Evolutionary conservation across 2,329 filamentous ascomycete genomes (phyloP).

Genomic region (Paraphoma sp.): DNA sequence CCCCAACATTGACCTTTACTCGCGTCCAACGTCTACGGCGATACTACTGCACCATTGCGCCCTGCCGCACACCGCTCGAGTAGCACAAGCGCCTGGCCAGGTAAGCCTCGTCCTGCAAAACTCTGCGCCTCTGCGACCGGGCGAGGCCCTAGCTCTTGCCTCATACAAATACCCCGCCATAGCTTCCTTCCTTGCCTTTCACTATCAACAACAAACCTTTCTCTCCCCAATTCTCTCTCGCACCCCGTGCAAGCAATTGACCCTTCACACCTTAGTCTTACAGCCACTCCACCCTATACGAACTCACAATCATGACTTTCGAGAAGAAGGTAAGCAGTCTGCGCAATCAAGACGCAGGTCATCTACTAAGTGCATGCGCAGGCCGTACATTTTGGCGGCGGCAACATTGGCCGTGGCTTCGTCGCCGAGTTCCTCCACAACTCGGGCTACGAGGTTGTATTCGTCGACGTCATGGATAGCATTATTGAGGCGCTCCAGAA

Average conservation of each 20-base stretch:
- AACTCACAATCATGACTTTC: constrained; percentile 39
- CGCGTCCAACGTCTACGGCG: constrained; percentile 14
- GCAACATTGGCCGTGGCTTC: constrained; percentile 60
- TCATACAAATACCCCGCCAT: constrained; percentile 35
- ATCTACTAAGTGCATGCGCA: neutral
- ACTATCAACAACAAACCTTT: neutral
- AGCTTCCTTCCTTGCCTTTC: constrained; percentile 6
- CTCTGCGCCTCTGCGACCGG: constrained; percentile 13
- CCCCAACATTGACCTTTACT: constrained; percentile 32
- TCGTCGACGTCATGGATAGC: constrained; percentile 88
- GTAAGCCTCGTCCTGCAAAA: constrained; percentile 16
- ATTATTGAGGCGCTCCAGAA: constrained; percentile 82
- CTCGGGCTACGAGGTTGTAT: constrained; percentile 94
- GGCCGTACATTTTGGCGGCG: constrained; percentile 60
- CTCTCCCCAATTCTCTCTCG: constrained; percentile 3
- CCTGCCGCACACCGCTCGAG: constrained; percentile 32
- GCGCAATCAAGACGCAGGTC: too few relatives aligned
- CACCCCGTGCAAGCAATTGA: constrained; percentile 21
- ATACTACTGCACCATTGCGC: constrained; percentile 21
- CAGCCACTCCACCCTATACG: constrained; percentile 9
- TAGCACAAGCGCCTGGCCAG: constrained; percentile 25
- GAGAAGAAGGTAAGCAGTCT: constrained; percentile 49
- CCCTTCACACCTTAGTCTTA: constrained; percentile 10
- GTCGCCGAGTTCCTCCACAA: constrained; percentile 78
- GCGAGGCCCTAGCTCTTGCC: constrained; percentile 23